Base-by-base conservation (phyloP, 2,329 filamentous ascomycete genomes). In the Colletotrichum theobromicola region DNA sequence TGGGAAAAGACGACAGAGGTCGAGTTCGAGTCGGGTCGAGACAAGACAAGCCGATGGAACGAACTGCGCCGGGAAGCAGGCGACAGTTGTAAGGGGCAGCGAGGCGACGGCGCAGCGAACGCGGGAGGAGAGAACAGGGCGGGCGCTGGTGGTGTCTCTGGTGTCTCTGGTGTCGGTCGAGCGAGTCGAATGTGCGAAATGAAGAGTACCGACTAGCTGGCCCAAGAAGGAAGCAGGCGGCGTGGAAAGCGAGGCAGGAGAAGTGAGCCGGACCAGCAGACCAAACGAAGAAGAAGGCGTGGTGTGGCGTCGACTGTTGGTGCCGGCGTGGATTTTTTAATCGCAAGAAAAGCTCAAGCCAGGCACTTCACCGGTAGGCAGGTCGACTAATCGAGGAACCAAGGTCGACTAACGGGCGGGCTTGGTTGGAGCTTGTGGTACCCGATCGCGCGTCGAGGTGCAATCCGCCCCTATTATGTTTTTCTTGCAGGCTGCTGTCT, bases 151-250 rank as follows among this genome's bases (percentile, higher is more conserved):
- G 42, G 42, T 46, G 42, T 46, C 42, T 46, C 32, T 60, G 57
- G 30, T 60, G 28, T n/a, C 42, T 46, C 32, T 60, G 57, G 30
- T 60, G 28, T n/a, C 57, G 28, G 72, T 71, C 68, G 26, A 46
- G 42, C 42, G n/a, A 46, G 69, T 63, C 57, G 72, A 64, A 32
- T 4, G 53, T 30, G 73, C 71, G 70, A 75, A 74, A 75, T 75
- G 70, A 75, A 74, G 70, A 57, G 70, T 57, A 65, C 60, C 58
- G 58, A 50, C 73, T 74, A 74, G 65, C 24, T 57, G 50, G 66
- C 70, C 64, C 55, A 67, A 75, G 70, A 62, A 67, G 68, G 63
- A 75, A 75, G 68, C 62, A 28, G 72, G 72, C 72, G 68, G 68
- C 72, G 68, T 58, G 34, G 72, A 63, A 46, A 63, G 35, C 62